Base-by-base conservation (phyloP, 768 basidiomycete genomes). In the Mycena maculata region DNA sequence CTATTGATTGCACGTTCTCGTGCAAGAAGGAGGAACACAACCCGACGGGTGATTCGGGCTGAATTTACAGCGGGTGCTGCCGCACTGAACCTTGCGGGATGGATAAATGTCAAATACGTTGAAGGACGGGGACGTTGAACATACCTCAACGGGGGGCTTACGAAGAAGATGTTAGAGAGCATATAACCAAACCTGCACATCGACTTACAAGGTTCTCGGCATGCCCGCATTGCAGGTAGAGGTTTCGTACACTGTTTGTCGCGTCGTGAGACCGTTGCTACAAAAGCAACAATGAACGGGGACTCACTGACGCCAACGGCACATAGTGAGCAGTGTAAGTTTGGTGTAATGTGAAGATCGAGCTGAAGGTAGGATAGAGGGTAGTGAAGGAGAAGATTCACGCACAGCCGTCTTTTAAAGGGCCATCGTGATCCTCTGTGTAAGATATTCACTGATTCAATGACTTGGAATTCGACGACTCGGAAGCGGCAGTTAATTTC, bases 271-370 rank as follows among this genome's bases (percentile, higher is more conserved):
- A 16, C 36, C 15, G 20, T 6, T 12, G n/a, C 64, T 44, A 71
- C 53, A 4, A 13, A 44, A 18, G 70, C 25, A 45, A 30, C 12
- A 39, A 42, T 36, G 57, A 16, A 52, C 6, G 4, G 22, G 28
- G n/a, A 81, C 85, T 76, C 70, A 88, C 87, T 83, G 86, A 78
- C 87, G 85, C 72, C 77, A 81, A 72, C 79, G 80, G 76, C 87
- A 88, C 87, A 88, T 88, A 18, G 36, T 76, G 55, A 56, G 49
- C 53, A 60, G 63, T 41, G 18, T 49, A 25, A 28, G 59, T 65
- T 60, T 36, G n/a, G n/a, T n/a, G n/a, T n/a, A n/a, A n/a, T n/a
- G n/a, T 36, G 47, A 60, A 52, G 67, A n/a, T n/a, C n/a, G 33
- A 25, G 55, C 48, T 39, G 62, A 47, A 59, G 8, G 13, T 60